Evolutionary conservation across 1,284 basidiomycete genomes (phyloP).

Genomic region (Papiliotrema fonsecae): DNA sequence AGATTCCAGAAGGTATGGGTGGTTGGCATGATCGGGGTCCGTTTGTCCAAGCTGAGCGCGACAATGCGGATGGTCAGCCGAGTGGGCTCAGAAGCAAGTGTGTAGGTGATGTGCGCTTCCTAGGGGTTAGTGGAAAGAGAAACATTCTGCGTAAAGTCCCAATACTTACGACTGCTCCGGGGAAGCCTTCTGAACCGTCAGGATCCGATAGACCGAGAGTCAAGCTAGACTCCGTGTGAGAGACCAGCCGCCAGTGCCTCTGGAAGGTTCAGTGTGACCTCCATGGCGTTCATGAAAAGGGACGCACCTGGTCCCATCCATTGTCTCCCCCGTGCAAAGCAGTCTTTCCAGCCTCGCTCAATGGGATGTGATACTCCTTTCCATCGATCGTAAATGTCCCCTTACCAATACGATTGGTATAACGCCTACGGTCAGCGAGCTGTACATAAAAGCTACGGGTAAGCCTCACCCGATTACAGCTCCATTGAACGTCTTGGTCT

Average conservation of each 20-base stretch:
- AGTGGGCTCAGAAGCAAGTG: not conserved
- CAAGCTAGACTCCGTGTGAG: not conserved
- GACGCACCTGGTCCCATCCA: slow-evolving; percentile 1
- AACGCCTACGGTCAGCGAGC: not conserved
- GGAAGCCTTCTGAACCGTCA: slow-evolving; percentile 1
- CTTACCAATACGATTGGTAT: slow-evolving; percentile 1
- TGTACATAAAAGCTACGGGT: not conserved
- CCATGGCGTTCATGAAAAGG: too few species aligned
- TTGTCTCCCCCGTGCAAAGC: slow-evolving; percentile 3
- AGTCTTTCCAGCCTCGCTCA: slow-evolving; percentile 2
- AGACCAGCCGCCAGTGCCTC: not conserved
- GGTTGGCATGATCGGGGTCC: slow-evolving; percentile 5
- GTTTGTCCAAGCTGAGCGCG: slow-evolving; percentile 1
- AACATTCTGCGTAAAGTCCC: not conserved
- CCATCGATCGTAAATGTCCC: slow-evolving; percentile 3
- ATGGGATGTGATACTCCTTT: not conserved
- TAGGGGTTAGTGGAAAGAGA: not conserved
- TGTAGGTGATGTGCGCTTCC: slow-evolving; percentile 2
- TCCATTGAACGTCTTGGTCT: slow-evolving; percentile 3
- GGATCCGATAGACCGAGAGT: not conserved
- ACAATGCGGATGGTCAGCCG: slow-evolving; percentile 4
- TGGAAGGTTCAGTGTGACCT: not conserved
- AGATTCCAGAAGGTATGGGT: slow-evolving; percentile 5
- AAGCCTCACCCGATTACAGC: slow-evolving; percentile 1
- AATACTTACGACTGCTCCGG: slow-evolving; percentile 2